phyloP scores from a whole-genome alignment of 352 stramenopile genomes.

The Phytophthora colocasiae region DNA sequence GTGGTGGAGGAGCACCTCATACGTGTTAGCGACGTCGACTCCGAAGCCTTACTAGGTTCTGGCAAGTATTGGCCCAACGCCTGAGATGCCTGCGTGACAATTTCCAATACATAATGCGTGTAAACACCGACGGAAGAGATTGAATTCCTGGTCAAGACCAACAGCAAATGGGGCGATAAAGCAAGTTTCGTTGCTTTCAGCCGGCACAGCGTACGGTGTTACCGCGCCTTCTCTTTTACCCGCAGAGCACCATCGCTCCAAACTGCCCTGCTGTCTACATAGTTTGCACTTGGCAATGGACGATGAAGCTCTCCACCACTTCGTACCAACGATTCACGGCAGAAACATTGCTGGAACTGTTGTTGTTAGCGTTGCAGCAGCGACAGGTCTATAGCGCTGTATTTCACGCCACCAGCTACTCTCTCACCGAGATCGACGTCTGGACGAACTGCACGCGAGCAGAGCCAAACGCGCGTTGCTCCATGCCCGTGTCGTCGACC shows the following conservation, averaged over 20 bases:
- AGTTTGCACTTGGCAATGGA: constrained; percentile 72
- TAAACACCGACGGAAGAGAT: constrained; percentile 65
- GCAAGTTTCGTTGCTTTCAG: constrained; percentile 6
- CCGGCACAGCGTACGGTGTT: background rate
- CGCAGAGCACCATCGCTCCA: constrained; percentile 44
- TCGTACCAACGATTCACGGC: constrained; percentile 86
- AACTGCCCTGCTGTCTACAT: too few relatives aligned
- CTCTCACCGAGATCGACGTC: background rate
- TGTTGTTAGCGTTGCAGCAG: background rate
- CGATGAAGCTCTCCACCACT: constrained; percentile 69
- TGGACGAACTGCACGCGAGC: too few relatives aligned
- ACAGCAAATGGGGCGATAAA: constrained; percentile 68
- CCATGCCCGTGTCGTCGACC: too few relatives aligned
- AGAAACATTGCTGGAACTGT: constrained; percentile 42
- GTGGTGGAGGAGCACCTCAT: too few relatives aligned
- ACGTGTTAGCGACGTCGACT: too few relatives aligned
- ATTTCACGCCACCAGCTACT: background rate
- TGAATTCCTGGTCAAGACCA: constrained; percentile 73
- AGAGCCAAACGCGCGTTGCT: too few relatives aligned
- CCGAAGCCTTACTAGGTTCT: too few relatives aligned
- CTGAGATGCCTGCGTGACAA: background rate
- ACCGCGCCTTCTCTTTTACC: background rate
- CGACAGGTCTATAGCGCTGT: constrained; percentile 2
- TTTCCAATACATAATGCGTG: constrained; percentile 48
- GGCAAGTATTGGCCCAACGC: too few relatives aligned